A percentile compares a stretch with the other conserved stretches of the same genome.
Evolutionary conservation across 208 protist genomes (phyloP).

Genomic region (Wallacemonas sp.): DNA sequence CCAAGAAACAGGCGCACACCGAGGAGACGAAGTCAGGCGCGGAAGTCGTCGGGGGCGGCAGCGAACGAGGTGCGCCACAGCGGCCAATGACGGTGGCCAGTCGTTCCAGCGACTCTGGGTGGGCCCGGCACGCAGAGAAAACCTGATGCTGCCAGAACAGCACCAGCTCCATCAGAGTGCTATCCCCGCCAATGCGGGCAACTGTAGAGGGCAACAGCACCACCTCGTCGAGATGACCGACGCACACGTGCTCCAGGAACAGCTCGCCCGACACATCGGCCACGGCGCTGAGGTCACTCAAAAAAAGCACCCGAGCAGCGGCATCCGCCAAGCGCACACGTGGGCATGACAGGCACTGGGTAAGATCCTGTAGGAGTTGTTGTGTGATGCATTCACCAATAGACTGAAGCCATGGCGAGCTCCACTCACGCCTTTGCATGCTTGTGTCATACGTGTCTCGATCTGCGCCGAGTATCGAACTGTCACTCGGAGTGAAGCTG

Average conservation of each 20-base stretch:
- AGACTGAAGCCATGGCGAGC: too few species aligned
- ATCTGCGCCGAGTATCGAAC: too few species aligned
- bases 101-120: slow-evolving; percentile 28
- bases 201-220: not conserved
- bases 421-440: too few species aligned
- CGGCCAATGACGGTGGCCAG: not conserved
- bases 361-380: not conserved
- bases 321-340: not conserved
- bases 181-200: slow-evolving; percentile 14
- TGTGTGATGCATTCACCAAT: too few species aligned
- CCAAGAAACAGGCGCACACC: slow-evolving; percentile 19
- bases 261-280: not conserved
- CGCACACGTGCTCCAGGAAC: not conserved
- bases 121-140: slow-evolving; percentile 15
- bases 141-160: slow-evolving; percentile 38
- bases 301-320: not conserved
- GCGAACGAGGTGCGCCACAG: not conserved
- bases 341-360: not conserved
- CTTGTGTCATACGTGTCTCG: too few species aligned
- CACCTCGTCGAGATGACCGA: not conserved
- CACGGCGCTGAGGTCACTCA: not conserved
- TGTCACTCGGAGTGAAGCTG: too few species aligned
- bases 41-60: not conserved
- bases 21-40: slow-evolving; percentile 10
- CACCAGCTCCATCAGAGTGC: slow-evolving; percentile 24